phyloP scores from a whole-genome alignment of 805 yeast genomes.

The Wickerhamomyces bisporus region DNA sequence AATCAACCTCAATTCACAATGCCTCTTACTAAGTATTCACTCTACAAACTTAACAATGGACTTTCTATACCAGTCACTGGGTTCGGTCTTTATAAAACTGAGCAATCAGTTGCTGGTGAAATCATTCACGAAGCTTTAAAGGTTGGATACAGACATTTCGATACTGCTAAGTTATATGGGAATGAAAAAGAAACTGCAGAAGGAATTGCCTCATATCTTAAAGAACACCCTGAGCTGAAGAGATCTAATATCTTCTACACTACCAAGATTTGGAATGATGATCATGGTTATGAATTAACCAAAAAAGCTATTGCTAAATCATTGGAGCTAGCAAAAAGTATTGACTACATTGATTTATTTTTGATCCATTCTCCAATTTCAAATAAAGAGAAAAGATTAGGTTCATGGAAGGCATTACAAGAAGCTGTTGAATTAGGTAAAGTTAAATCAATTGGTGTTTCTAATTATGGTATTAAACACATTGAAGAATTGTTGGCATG shows the following conservation, averaged over 20 bases:
- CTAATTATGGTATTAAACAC: constrained; percentile 59
- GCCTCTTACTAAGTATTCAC: constrained; percentile 9
- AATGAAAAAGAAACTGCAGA: constrained; percentile 59
- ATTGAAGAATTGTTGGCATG: constrained; percentile 55
- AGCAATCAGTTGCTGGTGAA: constrained; percentile 32
- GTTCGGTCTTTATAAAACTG: constrained; percentile 55
- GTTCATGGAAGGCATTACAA: constrained; percentile 67
- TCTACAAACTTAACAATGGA: constrained; percentile 47
- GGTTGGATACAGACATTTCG: constrained; percentile 65
- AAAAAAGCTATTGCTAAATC: constrained; percentile 50
- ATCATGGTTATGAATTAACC: constrained; percentile 55
- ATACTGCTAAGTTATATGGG: constrained; percentile 57
- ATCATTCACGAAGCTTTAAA: constrained; percentile 49
- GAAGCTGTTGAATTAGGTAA: constrained; percentile 55
- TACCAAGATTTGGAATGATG: constrained; percentile 65
- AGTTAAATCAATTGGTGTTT: constrained; percentile 69
- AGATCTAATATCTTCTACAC: constrained; percentile 51
- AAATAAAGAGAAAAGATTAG: constrained; percentile 44
- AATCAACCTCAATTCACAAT: too few relatives aligned
- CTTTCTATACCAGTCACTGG: constrained; percentile 60
- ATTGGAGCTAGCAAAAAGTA: constrained; percentile 39
- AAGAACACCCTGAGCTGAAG: constrained; percentile 37
- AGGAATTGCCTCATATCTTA: constrained; percentile 47
- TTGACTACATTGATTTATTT: constrained; percentile 62
- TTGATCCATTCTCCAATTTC: constrained; percentile 59